Evolutionary conservation across 2,329 filamentous ascomycete genomes (phyloP).

Genomic region (Epichloe gansuensis): DNA sequence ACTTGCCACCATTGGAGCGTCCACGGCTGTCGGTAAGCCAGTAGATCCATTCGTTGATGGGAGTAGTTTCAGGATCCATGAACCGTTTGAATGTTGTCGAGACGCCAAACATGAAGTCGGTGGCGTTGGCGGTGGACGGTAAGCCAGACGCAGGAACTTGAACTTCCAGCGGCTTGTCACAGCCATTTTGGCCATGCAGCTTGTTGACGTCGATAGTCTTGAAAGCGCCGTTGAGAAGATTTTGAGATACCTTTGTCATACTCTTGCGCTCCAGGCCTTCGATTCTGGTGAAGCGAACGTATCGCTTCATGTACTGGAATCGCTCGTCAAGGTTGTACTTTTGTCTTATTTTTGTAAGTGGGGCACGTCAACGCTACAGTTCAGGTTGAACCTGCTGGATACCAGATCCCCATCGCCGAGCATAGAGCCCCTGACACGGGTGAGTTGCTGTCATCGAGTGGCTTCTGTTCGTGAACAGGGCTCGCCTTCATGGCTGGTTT

Average conservation of each 20-base stretch:
- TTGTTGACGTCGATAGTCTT: conserved; percentile 35
- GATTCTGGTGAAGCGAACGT: conserved; percentile 36
- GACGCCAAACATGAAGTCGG: conserved; percentile 47
- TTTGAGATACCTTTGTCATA: conserved; percentile 37
- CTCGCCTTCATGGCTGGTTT: conserved; percentile 18
- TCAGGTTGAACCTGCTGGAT: conserved; percentile 24
- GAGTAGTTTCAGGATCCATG: conserved; percentile 36
- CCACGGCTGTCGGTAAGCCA: conserved; percentile 47
- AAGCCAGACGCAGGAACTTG: conserved; percentile 38
- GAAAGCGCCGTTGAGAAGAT: conserved; percentile 35
- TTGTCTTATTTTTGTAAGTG: conserved; percentile 32
- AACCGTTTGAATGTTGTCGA: conserved; percentile 46
- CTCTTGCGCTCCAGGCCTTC: conserved; percentile 36
- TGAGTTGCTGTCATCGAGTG: conserved; percentile 14
- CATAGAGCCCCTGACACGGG: conserved; percentile 10
- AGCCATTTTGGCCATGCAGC: conserved; percentile 28
- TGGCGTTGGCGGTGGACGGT: conserved; percentile 39
- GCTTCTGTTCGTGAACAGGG: conserved; percentile 18
- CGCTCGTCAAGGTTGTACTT: conserved; percentile 35
- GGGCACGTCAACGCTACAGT: conserved; percentile 37
- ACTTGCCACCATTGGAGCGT: conserved; percentile 43
- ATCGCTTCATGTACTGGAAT: conserved; percentile 45
- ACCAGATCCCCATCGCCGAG: conserved; percentile 8
- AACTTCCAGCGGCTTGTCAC: conserved; percentile 37
- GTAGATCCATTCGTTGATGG: conserved; percentile 46